phyloP scores from a whole-genome alignment of 495 filamentous ascomycete species.

The Aspergillus incahuasiensis region DNA sequence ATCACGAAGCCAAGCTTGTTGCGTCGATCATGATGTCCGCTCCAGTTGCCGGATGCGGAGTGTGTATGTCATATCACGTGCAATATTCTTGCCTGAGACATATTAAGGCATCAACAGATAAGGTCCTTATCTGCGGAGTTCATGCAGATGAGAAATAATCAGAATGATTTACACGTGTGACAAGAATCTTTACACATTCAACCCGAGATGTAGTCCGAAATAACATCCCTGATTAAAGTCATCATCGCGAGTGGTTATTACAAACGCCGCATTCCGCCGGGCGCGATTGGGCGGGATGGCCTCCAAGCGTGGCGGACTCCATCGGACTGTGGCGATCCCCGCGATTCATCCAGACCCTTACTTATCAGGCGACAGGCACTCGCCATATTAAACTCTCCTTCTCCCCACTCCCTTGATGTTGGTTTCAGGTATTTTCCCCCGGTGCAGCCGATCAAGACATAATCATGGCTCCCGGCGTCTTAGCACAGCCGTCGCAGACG shows the following conservation, averaged over 20 bases:
- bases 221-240: too few species aligned
- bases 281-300: neutral
- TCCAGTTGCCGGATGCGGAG: conserved; percentile 2
- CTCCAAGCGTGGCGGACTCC: conserved; percentile 5
- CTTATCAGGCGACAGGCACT: conserved; percentile 5
- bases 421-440: neutral
- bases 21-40: neutral
- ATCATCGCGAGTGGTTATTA: neutral
- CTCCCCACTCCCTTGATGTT: neutral
- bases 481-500: conserved; percentile 43
- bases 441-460: neutral
- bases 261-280: conserved; percentile 12
- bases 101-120: neutral
- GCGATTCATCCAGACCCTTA: conserved; percentile 17
- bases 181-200: too few species aligned
- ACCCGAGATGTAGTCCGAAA: too few species aligned
- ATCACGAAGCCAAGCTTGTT: conserved; percentile 1
- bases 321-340: conserved; percentile 47
- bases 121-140: neutral
- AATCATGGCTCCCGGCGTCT: conserved; percentile 58
- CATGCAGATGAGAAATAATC: too few species aligned
- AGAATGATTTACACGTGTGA: too few species aligned
- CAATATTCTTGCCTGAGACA: neutral
- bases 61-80: neutral
- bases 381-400: neutral